Conservation (phyloP, 768 basidiomycete species). For the Suillus weaverae region DNA sequence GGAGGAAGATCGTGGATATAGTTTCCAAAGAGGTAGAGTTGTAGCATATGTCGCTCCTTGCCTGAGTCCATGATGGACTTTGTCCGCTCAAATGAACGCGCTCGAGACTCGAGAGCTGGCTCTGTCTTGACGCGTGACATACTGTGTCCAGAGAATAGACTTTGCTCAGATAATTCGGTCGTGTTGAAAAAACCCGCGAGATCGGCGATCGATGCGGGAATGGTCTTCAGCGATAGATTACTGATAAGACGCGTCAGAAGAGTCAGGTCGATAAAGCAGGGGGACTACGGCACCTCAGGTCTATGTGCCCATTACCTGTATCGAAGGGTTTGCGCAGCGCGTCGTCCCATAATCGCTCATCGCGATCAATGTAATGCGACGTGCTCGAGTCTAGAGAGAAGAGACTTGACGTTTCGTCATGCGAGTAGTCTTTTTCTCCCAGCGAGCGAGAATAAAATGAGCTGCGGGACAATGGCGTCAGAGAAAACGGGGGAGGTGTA, state of each 20-base stretch:
- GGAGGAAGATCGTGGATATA: constrained; percentile 52
- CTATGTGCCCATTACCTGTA: constrained; percentile 47
- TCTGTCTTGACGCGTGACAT: constrained; percentile 38
- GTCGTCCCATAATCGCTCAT: constrained; percentile 48
- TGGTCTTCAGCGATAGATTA: constrained; percentile 41
- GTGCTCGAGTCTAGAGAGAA: constrained; percentile 16
- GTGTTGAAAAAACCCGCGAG: constrained; percentile 48
- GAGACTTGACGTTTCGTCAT: constrained; percentile 8
- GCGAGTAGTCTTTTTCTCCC: constrained; percentile 27
- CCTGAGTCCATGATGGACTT: constrained; percentile 33
- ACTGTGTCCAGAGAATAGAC: constrained; percentile 23
- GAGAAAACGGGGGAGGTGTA: constrained; percentile 21
- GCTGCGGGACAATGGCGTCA: constrained; percentile 12
- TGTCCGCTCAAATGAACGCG: constrained; percentile 27
- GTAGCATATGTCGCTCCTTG: constrained; percentile 49
- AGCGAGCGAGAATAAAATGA: constrained; percentile 18
- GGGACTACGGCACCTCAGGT: constrained; percentile 49
- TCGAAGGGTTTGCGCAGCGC: constrained; percentile 46
- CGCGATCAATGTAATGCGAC: constrained; percentile 26
- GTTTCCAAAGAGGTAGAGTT: constrained; percentile 59
- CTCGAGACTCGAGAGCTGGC: constrained; percentile 24
- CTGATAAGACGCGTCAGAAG: constrained; percentile 26
- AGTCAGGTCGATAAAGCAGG: background rate
- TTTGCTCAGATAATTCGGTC: constrained; percentile 35
- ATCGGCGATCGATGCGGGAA: constrained; percentile 49